Evolutionary conservation across 148 eudicot genomes (phyloP), one percentile per base, ranked within the genome.

Genomic region (Rhododendron molle): DNA sequence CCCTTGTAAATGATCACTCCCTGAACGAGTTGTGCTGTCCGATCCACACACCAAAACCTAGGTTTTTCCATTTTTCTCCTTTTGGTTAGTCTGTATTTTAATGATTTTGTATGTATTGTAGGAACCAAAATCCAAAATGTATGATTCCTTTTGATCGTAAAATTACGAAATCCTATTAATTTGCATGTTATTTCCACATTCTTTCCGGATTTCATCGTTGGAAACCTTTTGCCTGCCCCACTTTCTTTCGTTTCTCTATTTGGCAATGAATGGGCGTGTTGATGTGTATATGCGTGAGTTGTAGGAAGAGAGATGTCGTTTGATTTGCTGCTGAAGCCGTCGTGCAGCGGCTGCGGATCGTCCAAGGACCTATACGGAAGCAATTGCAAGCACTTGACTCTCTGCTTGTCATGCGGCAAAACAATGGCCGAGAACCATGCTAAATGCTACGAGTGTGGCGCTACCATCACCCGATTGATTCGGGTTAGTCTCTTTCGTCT

Each of bases 371-470:
- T 96, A 6, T 96, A 96, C 16, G 98, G 98, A 6, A 96, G 98
- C 92, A 88, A 91, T 67, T 96, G 98, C 90, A 96, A 96, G 91
- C 98, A 96, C 89, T 65, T 96, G 89, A 96, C 98, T 18, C 98
- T 96, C 28, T 96, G 98, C 85, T 84, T 91, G n/a, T 85, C 74
- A 1, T 96, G 98, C 71, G 98, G 96, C 34, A 96, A 90, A 87
- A 86, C 87, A 23, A 93, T 94, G 98, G 98, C 96, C 7, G 93
- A 94, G 88, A 92, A 85, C 30, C 89, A 91, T 11, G 91, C 69
- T 34, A 91, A 90, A 79, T 96, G 98, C 85, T 88, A 81, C 87
- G 95, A 96, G 18, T 96, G 98, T 30, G 98, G 98, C 76, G 84
- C 93, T 14, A 81, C 89, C 30, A 86, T 96, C 85, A 92, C 96